phyloP scores from a whole-genome alignment of 352 stramenopile species.

The Pythium apleroticum region DNA sequence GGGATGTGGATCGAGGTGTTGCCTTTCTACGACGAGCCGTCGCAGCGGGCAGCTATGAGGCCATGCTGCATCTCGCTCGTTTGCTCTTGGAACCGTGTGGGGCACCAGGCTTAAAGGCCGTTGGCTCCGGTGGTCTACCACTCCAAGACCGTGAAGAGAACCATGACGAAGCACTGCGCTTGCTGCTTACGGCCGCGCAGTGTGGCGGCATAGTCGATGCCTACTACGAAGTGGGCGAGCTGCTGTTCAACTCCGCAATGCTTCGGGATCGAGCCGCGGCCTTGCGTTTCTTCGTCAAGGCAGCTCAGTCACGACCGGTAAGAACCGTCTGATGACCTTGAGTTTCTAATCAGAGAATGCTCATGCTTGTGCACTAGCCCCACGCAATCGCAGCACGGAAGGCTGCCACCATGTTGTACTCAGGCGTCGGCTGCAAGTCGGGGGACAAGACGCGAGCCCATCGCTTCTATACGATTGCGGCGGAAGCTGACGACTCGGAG shows the following conservation, averaged over 20 bases:
- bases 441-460: constrained; percentile 53
- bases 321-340: neutral
- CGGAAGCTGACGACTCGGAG: constrained; percentile 46
- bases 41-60: constrained; percentile 37
- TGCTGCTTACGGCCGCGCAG: constrained; percentile 55
- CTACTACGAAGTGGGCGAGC: constrained; percentile 43
- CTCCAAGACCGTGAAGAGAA: constrained; percentile 53
- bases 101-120: constrained; percentile 5
- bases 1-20: constrained; percentile 54
- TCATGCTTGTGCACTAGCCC: constrained; percentile 18
- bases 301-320: constrained; percentile 35
- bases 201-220: constrained; percentile 35
- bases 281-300: constrained; percentile 62
- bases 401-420: constrained; percentile 64
- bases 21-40: constrained; percentile 53
- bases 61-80: constrained; percentile 58
- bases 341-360: neutral
- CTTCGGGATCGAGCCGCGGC: constrained; percentile 49
- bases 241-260: constrained; percentile 54
- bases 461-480: constrained; percentile 58
- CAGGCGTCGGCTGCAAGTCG: constrained; percentile 42
- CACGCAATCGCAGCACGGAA: constrained; percentile 52
- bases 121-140: constrained; percentile 11
- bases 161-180: constrained; percentile 60
- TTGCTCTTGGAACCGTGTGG: constrained; percentile 33